Base-by-base conservation (phyloP, 2,329 filamentous ascomycete species). In the Periconia sp. region DNA sequence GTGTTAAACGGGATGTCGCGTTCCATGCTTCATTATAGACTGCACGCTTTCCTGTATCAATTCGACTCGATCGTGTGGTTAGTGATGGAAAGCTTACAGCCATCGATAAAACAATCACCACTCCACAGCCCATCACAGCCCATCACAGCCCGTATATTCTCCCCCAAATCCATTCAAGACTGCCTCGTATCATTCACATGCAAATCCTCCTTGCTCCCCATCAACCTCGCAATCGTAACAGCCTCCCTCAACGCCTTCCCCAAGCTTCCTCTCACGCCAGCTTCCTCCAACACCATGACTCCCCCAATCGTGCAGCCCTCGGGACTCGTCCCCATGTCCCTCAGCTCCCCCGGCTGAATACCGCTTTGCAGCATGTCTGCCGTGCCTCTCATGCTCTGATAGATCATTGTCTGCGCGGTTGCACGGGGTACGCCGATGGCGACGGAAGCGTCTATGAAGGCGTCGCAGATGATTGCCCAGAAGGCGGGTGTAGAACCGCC, bases 221-320 rank as follows among this genome's bases (percentile, higher is more conserved):
- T 75, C 16, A 69, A 45, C 4, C 73, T 57, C 11, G 76, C 74
- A 45, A 77, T 62, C 5, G 74, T 77, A 0, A 77, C 74, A 9
- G 76, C 73, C 48, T 78, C 76, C n/a, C 76, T 60, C 11, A 79
- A 57, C 1, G 73, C 74, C 46, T 49, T 57, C 3, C 61, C 63
- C 17, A 67, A 25, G 24, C 47, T 45, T 0, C 57, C 64, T 18
- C 64, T 55, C 2, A 65, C 54, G 10, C 59, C 61, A 16, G 41
- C 53, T 34, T 67, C 64, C 43, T 67, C 64, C 42, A 67, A 23
- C 8, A 66, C 61, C 63, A 66, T 66, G 11, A 67, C 18, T 5
- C 64, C 64, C 0, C 54, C 64, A 49, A 67, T 66, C 24, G 64
- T 67, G 36, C 64, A 67, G 1, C 64, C 64, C 40, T 64, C 64